phyloP scores from a whole-genome alignment of 805 yeast species.

The Ogataea glucozyma region DNA sequence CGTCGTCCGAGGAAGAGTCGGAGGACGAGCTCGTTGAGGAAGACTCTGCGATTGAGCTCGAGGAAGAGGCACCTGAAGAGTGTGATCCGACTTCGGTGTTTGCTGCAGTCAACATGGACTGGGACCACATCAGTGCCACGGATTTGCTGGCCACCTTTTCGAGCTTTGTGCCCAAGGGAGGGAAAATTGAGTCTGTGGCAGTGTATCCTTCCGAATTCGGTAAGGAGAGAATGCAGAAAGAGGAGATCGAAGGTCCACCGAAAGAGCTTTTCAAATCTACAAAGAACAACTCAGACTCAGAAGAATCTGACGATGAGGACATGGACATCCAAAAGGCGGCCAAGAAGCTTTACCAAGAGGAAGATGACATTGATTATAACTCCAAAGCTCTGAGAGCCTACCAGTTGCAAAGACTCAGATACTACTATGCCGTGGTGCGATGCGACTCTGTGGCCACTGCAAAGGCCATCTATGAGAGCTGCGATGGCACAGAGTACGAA shows the following conservation, averaged over 20 bases:
- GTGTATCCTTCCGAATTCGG: conserved; percentile 92
- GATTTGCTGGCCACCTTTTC: conserved; percentile 88
- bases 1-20: conserved; percentile 44
- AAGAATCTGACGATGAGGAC: conserved; percentile 42
- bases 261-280: conserved; percentile 67
- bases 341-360: conserved; percentile 72
- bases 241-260: conserved; percentile 92
- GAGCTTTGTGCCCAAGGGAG: conserved; percentile 79
- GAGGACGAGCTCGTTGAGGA: conserved; percentile 39
- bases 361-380: conserved; percentile 82
- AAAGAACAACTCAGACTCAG: conserved; percentile 41
- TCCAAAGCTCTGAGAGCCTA: conserved; percentile 81
- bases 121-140: conserved; percentile 90
- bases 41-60: conserved; percentile 55
- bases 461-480: conserved; percentile 71
- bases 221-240: conserved; percentile 84
- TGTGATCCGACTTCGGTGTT: conserved; percentile 82
- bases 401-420: conserved; percentile 89
- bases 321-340: conserved; percentile 58
- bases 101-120: conserved; percentile 94
- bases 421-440: conserved; percentile 86
- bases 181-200: conserved; percentile 64
- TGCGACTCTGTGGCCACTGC: conserved; percentile 80
- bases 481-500: conserved; percentile 96
- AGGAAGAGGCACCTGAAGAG: conserved; percentile 65